A percentile compares a stretch with the other conserved stretches of the same genome.
These are phyloP conservation scores for Aspergillus latus DNA, from an alignment of 2,329 filamentous ascomycete species.

Conservation along the genomic window DNA sequence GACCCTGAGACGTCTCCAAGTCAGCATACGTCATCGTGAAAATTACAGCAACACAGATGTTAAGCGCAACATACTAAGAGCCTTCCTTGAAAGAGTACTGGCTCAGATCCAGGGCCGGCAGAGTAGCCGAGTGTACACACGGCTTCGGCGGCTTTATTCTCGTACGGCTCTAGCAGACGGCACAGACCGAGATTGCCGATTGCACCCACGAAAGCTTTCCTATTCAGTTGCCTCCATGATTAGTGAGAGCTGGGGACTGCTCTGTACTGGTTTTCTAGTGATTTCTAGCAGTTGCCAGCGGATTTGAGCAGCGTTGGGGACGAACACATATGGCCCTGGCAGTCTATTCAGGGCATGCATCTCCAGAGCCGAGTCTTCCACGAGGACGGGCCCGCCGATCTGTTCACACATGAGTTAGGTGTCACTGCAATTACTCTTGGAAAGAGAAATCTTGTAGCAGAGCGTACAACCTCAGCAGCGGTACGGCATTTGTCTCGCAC, in stretches of 20 bases:
- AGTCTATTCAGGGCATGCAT: conserved; percentile 80
- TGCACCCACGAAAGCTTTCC: conserved; percentile 82
- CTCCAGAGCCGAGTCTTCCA: conserved; percentile 86
- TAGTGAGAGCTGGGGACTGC: not conserved
- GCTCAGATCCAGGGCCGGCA: conserved; percentile 69
- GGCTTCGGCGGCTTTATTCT: conserved; percentile 82
- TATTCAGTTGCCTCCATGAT: conserved; percentile 36
- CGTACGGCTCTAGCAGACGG: conserved; percentile 74
- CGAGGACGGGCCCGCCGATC: conserved; percentile 76
- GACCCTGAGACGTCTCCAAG: conserved; percentile 48
- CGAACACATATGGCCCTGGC: conserved; percentile 85
- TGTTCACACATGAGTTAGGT: conserved; percentile 35
- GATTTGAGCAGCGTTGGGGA: conserved; percentile 49
- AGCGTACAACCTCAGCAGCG: conserved; percentile 56
- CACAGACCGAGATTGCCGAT: conserved; percentile 78
- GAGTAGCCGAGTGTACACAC: conserved; percentile 89
- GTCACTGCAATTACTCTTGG: not conserved
- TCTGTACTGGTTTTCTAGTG: not conserved
- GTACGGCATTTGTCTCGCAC: conserved; percentile 75
- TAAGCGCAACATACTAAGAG: conserved; percentile 16
- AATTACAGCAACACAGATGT: not conserved
- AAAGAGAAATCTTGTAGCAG: not conserved
- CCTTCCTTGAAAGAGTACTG: conserved; percentile 69
- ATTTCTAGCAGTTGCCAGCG: too few species aligned
- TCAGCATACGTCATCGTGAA: too few species aligned